Base-by-base conservation (phyloP, 768 basidiomycete species). In the Pisolithus orientalis region DNA sequence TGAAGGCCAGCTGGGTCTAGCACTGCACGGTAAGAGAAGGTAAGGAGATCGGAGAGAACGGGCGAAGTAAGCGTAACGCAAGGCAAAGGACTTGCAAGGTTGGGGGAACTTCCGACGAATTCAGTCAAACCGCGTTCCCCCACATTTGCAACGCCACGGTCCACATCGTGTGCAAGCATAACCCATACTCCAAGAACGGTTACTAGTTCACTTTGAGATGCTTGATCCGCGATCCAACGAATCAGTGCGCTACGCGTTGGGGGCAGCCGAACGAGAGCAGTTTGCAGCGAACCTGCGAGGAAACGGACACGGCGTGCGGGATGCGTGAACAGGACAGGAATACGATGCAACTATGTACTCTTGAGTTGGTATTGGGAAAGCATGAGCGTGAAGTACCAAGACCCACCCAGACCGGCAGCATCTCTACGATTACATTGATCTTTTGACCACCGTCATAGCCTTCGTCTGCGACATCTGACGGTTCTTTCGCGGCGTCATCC, bases 361-460 rank as follows among this genome's bases (percentile, higher is more conserved):
- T 37, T 37, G 5, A 17, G 10, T 47, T 3, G 21, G 46, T 37
- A 47, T 9, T 13, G 39, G 39, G 50, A 46, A 24, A 28, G 11
- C 44, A 49, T 39, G 28, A 38, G 17, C 42, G 25, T 47, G 27
- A 54, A 49, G 44, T 13, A 14, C 46, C 14, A 53, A 4, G 27
- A 40, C 90, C 60, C 65, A 95, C 94, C 94, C 94, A 98, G 51
- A 95, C 92, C 4, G 92, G 92, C 31, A 94, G 60, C 75, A 85
- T 87, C 51, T 83, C 74, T 24, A 80, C 75, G 58, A 79, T 57
- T 16, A 69, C 62, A 11, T 39, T 55, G 21, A 46, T 24, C 51
- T 58, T 73, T 61, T 47, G 63, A 17, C 46, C 48, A 6, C 16
- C 10, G 1, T 7, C 17, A 13, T 47, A 31, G 8, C 50, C 56